Percentiles rank a stretch among this genome's conserved stretches.
Evolutionary conservation across 495 filamentous ascomycete species (phyloP).

Genomic region (Geoglossum glabrum): DNA sequence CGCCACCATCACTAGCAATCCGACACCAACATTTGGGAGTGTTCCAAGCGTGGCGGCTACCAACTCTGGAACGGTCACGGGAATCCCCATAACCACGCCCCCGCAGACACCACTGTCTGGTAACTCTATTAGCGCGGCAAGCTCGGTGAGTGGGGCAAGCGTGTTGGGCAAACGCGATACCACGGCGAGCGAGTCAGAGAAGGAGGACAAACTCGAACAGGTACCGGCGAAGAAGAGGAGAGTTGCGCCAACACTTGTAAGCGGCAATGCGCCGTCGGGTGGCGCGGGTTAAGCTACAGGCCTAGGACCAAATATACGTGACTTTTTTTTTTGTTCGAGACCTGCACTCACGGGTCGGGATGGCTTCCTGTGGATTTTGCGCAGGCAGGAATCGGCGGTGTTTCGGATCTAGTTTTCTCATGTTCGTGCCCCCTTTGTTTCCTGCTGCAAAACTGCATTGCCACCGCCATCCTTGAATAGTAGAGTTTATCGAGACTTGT

Average conservation of each 20-base stretch:
- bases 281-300: neutral
- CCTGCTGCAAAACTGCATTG: neutral
- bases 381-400: neutral
- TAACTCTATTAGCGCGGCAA: constrained; percentile 22
- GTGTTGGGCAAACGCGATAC: constrained; percentile 37
- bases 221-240: constrained; percentile 48
- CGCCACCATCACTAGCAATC: constrained; percentile 42
- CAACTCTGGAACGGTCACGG: constrained; percentile 33
- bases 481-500: neutral
- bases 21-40: constrained; percentile 50
- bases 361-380: neutral
- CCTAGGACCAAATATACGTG: neutral
- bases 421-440: neutral
- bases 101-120: constrained; percentile 51
- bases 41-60: constrained; percentile 55
- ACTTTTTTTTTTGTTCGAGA: neutral
- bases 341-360: neutral
- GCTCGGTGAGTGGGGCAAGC: constrained; percentile 19
- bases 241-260: constrained; percentile 54
- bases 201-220: constrained; percentile 36
- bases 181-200: constrained; percentile 29
- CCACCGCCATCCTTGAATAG: neutral
- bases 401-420: neutral
- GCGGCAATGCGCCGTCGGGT: neutral
- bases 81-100: constrained; percentile 51